phyloP scores from a whole-genome alignment of 257 asterid genomes.

The Mitragyna speciosa region DNA sequence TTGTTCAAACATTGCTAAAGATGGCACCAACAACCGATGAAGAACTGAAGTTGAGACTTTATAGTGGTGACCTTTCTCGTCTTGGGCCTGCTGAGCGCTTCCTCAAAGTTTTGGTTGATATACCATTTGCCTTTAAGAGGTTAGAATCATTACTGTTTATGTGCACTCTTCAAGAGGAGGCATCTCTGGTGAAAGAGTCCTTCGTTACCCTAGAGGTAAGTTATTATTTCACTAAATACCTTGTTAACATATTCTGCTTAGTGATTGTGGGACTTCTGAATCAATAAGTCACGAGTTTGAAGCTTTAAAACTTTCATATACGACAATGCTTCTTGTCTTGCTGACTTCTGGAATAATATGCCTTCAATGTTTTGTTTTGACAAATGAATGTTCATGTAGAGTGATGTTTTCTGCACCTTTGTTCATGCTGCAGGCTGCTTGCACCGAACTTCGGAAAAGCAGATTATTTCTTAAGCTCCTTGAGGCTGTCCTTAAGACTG shows the following conservation, averaged over 20 bases:
- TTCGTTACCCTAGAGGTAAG: conserved; percentile 75
- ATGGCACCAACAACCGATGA: conserved; percentile 92
- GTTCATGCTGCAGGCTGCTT: conserved; percentile 66
- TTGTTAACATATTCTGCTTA: background rate
- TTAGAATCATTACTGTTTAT: conserved; percentile 68
- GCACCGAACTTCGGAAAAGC: conserved; percentile 75
- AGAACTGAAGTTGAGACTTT: conserved; percentile 79
- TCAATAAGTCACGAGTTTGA: background rate
- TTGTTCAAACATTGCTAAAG: conserved; percentile 66
- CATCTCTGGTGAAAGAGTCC: conserved; percentile 51
- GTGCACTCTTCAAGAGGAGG: conserved; percentile 78
- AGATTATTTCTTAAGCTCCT: conserved; percentile 84
- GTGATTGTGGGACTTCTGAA: background rate
- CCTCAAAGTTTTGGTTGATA: conserved; percentile 71
- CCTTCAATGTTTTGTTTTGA: background rate
- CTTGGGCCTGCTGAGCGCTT: conserved; percentile 86
- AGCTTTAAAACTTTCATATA: background rate
- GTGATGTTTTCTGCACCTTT: conserved; percentile 7
- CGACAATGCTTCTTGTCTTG: background rate
- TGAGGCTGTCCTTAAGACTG: conserved; percentile 96
- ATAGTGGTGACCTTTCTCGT: conserved; percentile 77
- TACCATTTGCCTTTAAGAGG: conserved; percentile 86
- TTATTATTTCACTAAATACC: conserved; percentile 9
- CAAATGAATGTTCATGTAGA: background rate
- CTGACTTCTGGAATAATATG: background rate